Percentiles rank a stretch among this genome's conserved stretches.
Conservation (phyloP, 768 basidiomycete genomes). For the Pisolithus orientalis region DNA sequence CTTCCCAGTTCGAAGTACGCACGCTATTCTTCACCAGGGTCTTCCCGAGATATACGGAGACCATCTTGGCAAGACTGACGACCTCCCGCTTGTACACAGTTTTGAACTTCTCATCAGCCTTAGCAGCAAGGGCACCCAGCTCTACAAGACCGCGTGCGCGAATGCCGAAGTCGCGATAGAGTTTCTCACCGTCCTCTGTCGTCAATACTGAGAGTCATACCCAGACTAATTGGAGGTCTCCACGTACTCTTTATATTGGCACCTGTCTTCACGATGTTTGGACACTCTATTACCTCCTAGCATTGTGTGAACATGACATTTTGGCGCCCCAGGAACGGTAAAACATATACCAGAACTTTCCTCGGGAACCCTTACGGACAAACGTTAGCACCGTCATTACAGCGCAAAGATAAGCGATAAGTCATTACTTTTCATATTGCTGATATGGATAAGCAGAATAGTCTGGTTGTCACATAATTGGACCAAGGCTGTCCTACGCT, state of each 20-base stretch:
- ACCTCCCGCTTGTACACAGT: conserved; percentile 30
- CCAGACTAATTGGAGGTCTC: neutral
- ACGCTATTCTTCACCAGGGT: conserved; percentile 39
- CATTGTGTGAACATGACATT: neutral
- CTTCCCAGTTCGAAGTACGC: conserved; percentile 45
- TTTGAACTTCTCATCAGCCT: conserved; percentile 33
- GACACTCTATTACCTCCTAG: conserved; percentile 41
- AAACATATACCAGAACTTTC: conserved; percentile 31
- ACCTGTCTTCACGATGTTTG: conserved; percentile 37
- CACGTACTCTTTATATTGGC: conserved; percentile 41
- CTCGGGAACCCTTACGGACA: conserved; percentile 34
- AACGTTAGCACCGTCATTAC: neutral
- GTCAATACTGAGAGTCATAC: neutral
- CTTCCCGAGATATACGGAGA: conserved; percentile 34
- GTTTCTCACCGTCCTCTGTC: conserved; percentile 43
- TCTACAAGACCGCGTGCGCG: conserved; percentile 38
- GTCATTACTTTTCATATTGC: conserved; percentile 38
- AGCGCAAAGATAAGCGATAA: neutral
- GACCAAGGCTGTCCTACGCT: conserved; percentile 37
- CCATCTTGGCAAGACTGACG: conserved; percentile 39
- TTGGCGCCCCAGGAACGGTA: neutral
- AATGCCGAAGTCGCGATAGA: conserved; percentile 42
- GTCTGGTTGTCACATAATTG: conserved; percentile 38
- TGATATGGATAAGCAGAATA: conserved; percentile 44
- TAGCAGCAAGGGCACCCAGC: conserved; percentile 36